Evolutionary conservation across 768 basidiomycete species (phyloP), one percentile per base, ranked within the genome.

Genomic region (Lenzites betulinus): DNA sequence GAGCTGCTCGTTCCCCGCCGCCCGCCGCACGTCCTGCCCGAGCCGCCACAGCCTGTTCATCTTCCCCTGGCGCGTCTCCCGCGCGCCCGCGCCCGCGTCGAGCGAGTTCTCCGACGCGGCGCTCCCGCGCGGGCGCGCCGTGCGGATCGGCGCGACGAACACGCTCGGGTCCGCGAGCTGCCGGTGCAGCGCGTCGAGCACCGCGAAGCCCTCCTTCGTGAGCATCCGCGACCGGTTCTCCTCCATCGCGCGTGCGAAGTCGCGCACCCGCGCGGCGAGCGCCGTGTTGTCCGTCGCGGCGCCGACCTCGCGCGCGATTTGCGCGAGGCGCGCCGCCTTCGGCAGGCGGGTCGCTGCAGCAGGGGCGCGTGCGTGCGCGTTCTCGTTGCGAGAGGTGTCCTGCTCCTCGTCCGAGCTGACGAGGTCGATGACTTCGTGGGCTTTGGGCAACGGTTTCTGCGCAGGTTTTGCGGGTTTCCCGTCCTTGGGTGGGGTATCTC

Each of bases 81-180:
- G 65, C 71, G 61, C 74, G 55, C 76, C 73, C 62, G 77, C 75
- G 23, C 78, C 77, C 38, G 71, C 67, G 67, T 76, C 71, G 58
- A 74, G 35, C 7, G n/a, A 22, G 15, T 23, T 67, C 51, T 76
- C 47, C 25, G 62, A 47, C 51, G 56, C 41, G 39, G 30, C 42
- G 58, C 50, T 60, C 56, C 50, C 60, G 22, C 63, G 63, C 36
- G 67, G 55, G 43, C 66, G 73, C 52, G 71, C 78, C 68, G 71
- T 72, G 77, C 87, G 79, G 67, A 84, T 67, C 5, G 88, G 87
- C 42, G 78, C 73, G 52, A 81, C 70, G 64, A 82, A 83, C 39
- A 84, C 82, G 20, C 84, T 83, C 35, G 89, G 86, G 70, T 89
- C 85, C 38, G 81, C 83, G 44, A 92, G 79, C 67, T 88, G 89